Percentiles rank a stretch among this genome's conserved stretches.
Evolutionary conservation across 2,329 filamentous ascomycete genomes (phyloP).

Genomic region (Colletotrichum lindemuthianum): DNA sequence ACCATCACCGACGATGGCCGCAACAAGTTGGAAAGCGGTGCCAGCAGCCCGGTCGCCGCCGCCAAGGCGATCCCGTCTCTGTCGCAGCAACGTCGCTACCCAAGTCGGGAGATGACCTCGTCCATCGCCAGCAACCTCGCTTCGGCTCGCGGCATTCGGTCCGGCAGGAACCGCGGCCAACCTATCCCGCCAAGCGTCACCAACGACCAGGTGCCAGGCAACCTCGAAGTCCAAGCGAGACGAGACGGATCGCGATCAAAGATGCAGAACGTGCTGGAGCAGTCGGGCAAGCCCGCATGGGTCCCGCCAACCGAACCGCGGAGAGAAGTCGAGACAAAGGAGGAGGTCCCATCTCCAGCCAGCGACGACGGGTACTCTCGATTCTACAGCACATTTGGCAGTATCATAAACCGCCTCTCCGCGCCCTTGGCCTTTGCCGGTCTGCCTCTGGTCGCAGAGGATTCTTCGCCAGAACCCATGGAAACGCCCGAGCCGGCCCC

Average conservation of each 20-base stretch:
- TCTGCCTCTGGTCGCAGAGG: slow-evolving; percentile 76
- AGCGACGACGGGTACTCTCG: slow-evolving; percentile 84
- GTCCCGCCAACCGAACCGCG: slow-evolving; percentile 54
- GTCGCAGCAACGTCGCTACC: slow-evolving; percentile 58
- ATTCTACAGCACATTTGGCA: slow-evolving; percentile 94
- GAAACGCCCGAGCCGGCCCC: slow-evolving; percentile 51
- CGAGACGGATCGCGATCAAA: slow-evolving; percentile 60
- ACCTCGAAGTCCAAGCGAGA: slow-evolving; percentile 67
- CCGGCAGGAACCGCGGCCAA: slow-evolving; percentile 68
- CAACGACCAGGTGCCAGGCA: slow-evolving; percentile 77
- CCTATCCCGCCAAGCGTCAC: slow-evolving; percentile 79
- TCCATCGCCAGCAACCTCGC: slow-evolving; percentile 91
- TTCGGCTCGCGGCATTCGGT: slow-evolving; percentile 82
- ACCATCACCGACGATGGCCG: slow-evolving; percentile 13
- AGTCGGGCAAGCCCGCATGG: slow-evolving; percentile 64
- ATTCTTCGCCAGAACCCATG: slow-evolving; percentile 44
- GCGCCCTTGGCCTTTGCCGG: slow-evolving; percentile 93
- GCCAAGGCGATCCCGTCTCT: slow-evolving; percentile 43
- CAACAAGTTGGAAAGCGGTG: slow-evolving; percentile 39
- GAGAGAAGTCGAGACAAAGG: slow-evolving; percentile 40
- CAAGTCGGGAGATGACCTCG: slow-evolving; percentile 76
- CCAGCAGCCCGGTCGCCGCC: slow-evolving; percentile 38
- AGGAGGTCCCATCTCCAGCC: slow-evolving; percentile 40
- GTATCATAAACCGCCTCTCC: slow-evolving; percentile 86
- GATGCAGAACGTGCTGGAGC: slow-evolving; percentile 67